Percentiles rank a stretch among this genome's conserved stretches.
These are phyloP conservation scores for Nothopassalora personata DNA, from an alignment of 2,329 filamentous ascomycete species.

Conservation along the genomic window DNA sequence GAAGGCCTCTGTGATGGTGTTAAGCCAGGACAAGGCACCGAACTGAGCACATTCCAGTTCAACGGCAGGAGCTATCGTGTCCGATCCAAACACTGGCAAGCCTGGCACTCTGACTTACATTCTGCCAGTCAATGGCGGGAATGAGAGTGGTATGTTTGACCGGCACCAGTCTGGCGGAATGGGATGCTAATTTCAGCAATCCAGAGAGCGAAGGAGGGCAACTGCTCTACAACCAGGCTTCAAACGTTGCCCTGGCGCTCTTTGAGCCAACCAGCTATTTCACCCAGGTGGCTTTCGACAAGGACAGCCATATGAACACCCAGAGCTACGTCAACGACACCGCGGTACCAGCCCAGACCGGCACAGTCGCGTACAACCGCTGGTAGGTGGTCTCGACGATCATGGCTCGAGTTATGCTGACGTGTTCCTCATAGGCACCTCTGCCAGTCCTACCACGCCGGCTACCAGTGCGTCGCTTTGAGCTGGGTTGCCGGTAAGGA, in stretches of 20 bases:
- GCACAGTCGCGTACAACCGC: slow-evolving; percentile 31
- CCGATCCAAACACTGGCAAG: slow-evolving; percentile 32
- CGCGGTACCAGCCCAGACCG: slow-evolving; percentile 29
- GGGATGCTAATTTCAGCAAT: background rate
- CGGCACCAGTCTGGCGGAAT: slow-evolving; percentile 4
- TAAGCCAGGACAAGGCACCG: slow-evolving; percentile 1
- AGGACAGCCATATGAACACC: slow-evolving; percentile 36
- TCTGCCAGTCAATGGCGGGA: slow-evolving; percentile 21
- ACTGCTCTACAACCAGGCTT: slow-evolving; percentile 35
- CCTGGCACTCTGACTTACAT: slow-evolving; percentile 24
- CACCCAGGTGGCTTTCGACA: slow-evolving; percentile 39
- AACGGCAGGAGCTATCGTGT: slow-evolving; percentile 16
- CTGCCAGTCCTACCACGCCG: slow-evolving; percentile 37
- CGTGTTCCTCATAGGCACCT: slow-evolving; percentile 26
- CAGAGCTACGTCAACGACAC: slow-evolving; percentile 39
- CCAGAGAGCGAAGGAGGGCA: slow-evolving; percentile 24
- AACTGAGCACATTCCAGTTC: slow-evolving; percentile 15
- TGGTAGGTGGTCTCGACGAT: slow-evolving; percentile 30
- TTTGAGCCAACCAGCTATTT: slow-evolving; percentile 31
- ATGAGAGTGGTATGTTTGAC: background rate
- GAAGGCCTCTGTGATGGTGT: slow-evolving; percentile 40
- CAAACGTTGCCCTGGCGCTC: slow-evolving; percentile 41
- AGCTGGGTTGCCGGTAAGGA: slow-evolving; percentile 39
- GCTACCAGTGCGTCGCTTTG: slow-evolving; percentile 42
- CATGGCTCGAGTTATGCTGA: background rate